A percentile compares a stretch with the other conserved stretches of the same genome.
phyloP scores from a whole-genome alignment of 768 basidiomycete genomes.

The Pleurotus giganteus region DNA sequence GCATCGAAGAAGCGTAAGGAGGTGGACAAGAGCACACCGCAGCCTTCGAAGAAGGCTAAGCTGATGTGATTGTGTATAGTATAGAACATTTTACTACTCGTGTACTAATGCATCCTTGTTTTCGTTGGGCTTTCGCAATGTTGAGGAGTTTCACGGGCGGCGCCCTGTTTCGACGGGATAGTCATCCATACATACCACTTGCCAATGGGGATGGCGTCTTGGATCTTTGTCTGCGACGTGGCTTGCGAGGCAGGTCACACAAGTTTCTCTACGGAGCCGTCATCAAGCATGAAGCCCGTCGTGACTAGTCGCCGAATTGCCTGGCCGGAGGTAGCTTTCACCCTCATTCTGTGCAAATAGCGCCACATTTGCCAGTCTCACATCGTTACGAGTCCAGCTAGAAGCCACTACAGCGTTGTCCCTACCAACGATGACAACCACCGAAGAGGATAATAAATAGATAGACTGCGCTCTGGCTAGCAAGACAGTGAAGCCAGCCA shows the following conservation, averaged over 20 bases:
- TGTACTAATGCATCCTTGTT: constrained; percentile 4
- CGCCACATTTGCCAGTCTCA: not conserved
- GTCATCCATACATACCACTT: not conserved
- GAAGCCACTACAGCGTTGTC: not conserved
- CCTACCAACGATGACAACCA: not conserved
- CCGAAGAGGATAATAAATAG: not conserved
- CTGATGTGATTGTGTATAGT: constrained; percentile 40
- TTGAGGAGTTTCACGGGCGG: not conserved
- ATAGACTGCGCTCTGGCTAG: not conserved
- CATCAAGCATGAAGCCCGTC: not conserved
- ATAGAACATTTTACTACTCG: constrained; percentile 11
- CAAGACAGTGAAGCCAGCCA: too few species aligned
- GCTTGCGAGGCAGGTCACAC: too few species aligned
- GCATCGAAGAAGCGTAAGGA: constrained; percentile 74
- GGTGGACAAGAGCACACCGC: constrained; percentile 58
- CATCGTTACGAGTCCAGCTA: not conserved
- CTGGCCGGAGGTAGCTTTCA: not conserved
- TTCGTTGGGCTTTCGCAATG: not conserved
- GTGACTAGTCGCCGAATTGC: not conserved
- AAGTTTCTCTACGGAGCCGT: not conserved
- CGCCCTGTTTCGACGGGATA: not conserved
- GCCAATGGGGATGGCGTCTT: not conserved
- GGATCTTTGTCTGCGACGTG: not conserved
- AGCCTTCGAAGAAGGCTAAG: constrained; percentile 69
- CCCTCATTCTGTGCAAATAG: not conserved